Evolutionary conservation across 2,329 filamentous ascomycete species (phyloP), one percentile per base, ranked within the genome.

Genomic region (Albifimbria verrucaria): DNA sequence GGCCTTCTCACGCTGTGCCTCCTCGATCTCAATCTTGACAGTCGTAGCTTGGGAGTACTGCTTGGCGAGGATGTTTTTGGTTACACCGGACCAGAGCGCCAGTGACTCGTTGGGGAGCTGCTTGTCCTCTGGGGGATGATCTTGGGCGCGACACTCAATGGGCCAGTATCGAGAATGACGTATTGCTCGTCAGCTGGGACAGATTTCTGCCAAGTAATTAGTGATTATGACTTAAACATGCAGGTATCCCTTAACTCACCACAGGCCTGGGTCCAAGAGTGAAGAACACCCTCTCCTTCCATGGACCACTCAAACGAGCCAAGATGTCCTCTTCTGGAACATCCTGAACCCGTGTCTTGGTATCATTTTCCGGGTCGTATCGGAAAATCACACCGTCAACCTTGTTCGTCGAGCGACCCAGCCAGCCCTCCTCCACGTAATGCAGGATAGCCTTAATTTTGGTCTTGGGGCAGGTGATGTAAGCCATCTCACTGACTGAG

Each of bases 381-480:
- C 82, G 87, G 79, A 96, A 99, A 52, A 97, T 81, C 51, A 97
- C 85, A 18, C 94, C 94, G 56, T 95, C 86, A 32, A 99, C 88
- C 66, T 88, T 92, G 72, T 97, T 96, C 62, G 95, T 93, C 20
- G 90, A 84, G 59, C 90, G 90, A 46, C 92, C 90, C 25, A 97
- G 80, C 92, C 94, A 99, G 48, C 92, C 92, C 63, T 97, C 93
- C 65, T 97, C 93, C 52, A 92, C 77, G 68, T 99, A 99, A 64
- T 95, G 87, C 46, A 99, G 74, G 57, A 99, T 96, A 18, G 87
- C 89, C 75, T 97, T 97, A 60, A 96, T 83, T 66, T 87, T 88
- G 2, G 92, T 96, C 74, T 92, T 87, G n/a, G 88, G 82, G 72
- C 94, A 99, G 39, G 87, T 92, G 55, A 97, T 81, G 68, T 89